These are phyloP conservation scores for Miscanthus lutarioriparius DNA, from an alignment of 176 grass and related monocot genomes.

Conservation along the genomic window DNA sequence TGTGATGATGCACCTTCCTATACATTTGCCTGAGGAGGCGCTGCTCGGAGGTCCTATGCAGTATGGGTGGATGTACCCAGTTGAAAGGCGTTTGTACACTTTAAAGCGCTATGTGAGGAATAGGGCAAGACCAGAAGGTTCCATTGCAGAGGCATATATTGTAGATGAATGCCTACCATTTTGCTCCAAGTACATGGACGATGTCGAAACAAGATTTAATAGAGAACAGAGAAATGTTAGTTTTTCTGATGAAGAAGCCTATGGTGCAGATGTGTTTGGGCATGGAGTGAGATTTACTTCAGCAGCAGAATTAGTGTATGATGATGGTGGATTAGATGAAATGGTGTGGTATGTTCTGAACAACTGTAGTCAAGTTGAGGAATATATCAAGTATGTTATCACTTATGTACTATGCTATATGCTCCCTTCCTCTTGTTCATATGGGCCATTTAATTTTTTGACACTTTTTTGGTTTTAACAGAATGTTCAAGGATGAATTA, in stretches of 20 bases:
- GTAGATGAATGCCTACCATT: neutral
- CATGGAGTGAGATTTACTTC: too few relatives aligned
- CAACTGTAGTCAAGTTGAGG: too few relatives aligned
- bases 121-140: neutral
- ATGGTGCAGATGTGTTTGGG: neutral
- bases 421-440: too few relatives aligned
- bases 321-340: too few relatives aligned
- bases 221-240: neutral
- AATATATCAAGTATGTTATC: too few relatives aligned
- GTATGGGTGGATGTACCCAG: neutral
- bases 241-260: neutral
- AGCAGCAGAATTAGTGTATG: too few relatives aligned
- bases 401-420: too few relatives aligned
- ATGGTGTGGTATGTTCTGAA: too few relatives aligned
- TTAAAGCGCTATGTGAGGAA: neutral
- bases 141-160: neutral
- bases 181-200: neutral
- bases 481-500: too few relatives aligned
- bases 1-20: neutral
- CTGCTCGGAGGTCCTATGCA: neutral
- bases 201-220: neutral
- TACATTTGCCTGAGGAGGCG: neutral
- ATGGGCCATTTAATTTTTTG: too few relatives aligned
- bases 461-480: too few relatives aligned
- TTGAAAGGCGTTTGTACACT: neutral